Evolutionary conservation across 2,329 filamentous ascomycete genomes (phyloP).

Genomic region (Alternaria tenuissima): DNA sequence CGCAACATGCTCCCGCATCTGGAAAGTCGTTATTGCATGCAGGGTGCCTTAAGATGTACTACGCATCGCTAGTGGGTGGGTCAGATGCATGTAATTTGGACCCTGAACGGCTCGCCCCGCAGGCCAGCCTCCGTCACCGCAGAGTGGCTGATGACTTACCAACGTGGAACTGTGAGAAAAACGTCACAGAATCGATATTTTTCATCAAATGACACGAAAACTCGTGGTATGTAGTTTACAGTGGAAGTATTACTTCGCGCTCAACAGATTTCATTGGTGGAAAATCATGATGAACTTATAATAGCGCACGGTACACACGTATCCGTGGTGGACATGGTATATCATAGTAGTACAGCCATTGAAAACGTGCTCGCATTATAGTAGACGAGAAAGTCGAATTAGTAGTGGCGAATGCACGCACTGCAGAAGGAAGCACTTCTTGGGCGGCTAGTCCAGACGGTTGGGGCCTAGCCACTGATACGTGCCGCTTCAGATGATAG

Average conservation of each 20-base stretch:
- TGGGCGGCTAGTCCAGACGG: background rate
- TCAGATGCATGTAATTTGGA: background rate
- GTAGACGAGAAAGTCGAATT: background rate
- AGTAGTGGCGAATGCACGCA: background rate
- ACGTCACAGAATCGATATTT: background rate
- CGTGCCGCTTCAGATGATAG: background rate
- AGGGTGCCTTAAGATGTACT: background rate
- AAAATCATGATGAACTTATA: too few species aligned
- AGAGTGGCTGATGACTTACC: background rate
- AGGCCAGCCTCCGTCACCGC: background rate
- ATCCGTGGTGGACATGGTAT: background rate
- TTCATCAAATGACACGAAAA: background rate
- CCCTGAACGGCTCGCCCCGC: background rate
- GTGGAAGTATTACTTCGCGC: too few species aligned
- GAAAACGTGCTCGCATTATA: background rate
- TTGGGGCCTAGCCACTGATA: background rate
- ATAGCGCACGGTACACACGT: background rate
- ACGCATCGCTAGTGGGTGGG: background rate
- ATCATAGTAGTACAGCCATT: background rate
- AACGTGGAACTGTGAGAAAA: background rate
- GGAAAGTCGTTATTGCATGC: slow-evolving; percentile 2
- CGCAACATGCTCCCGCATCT: slow-evolving; percentile 14
- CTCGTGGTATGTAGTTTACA: rapidly evolving
- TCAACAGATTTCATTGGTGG: background rate
- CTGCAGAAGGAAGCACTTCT: background rate